Evolutionary conservation across 805 yeast genomes (phyloP).

Genomic region (Candida sonorensis): DNA sequence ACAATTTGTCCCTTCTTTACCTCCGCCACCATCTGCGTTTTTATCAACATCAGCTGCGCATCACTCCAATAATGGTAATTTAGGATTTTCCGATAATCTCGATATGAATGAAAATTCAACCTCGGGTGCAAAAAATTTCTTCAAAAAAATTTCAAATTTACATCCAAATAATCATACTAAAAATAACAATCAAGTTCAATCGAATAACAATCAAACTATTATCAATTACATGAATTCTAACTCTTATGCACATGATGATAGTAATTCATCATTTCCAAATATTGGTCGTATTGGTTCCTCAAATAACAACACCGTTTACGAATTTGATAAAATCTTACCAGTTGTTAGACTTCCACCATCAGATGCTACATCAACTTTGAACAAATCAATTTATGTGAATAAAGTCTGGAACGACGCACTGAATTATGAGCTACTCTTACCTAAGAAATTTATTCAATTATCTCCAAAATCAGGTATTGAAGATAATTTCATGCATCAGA

Average conservation of each 20-base stretch:
- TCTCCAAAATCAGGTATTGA: constrained; percentile 40
- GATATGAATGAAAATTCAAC: neutral
- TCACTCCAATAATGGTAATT: constrained; percentile 2
- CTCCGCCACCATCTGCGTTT: constrained; percentile 26
- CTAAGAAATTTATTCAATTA: constrained; percentile 59
- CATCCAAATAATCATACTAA: constrained; percentile 12
- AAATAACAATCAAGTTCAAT: constrained; percentile 13
- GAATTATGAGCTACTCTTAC: constrained; percentile 65
- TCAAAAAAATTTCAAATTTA: constrained; percentile 17
- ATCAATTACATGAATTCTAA: neutral
- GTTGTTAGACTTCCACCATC: constrained; percentile 51
- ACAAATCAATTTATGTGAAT: constrained; percentile 72
- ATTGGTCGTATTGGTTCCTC: too few relatives aligned
- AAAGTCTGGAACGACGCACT: constrained; percentile 68
- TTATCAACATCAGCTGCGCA: constrained; percentile 30
- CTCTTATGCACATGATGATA: too few relatives aligned
- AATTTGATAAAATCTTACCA: constrained; percentile 34
- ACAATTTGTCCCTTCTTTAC: constrained; percentile 20
- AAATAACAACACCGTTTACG: constrained; percentile 21
- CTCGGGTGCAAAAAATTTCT: constrained; percentile 12
- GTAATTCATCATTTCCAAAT: too few relatives aligned
- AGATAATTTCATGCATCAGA: constrained; percentile 17
- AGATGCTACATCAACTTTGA: constrained; percentile 48
- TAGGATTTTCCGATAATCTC: too few relatives aligned
- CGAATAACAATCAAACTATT: neutral